phyloP scores from a whole-genome alignment of 805 yeast species.

The Wickerhamiella shivajii region DNA sequence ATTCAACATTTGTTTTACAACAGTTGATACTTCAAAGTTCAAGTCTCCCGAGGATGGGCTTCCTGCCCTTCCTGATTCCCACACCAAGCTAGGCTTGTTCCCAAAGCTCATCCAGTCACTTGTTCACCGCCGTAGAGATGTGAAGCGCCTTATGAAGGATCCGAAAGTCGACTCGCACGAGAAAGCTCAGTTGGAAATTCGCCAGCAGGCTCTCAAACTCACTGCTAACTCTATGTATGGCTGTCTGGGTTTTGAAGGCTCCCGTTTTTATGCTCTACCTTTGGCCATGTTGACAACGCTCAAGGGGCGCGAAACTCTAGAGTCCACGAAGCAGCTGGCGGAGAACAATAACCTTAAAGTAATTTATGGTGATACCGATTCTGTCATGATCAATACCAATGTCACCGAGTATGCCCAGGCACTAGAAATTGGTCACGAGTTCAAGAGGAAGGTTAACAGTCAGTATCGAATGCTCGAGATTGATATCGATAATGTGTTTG shows the following conservation, averaged over 20 bases:
- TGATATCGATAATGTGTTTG: slow-evolving; percentile 88
- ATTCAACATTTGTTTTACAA: slow-evolving; percentile 91
- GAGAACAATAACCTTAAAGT: slow-evolving; percentile 72
- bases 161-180: slow-evolving; percentile 46
- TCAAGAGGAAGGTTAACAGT: slow-evolving; percentile 75
- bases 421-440: slow-evolving; percentile 64
- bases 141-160: slow-evolving; percentile 68
- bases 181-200: slow-evolving; percentile 77
- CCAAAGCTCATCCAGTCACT: slow-evolving; percentile 72
- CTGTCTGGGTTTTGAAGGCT: slow-evolving; percentile 82
- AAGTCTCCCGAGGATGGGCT: slow-evolving; percentile 31
- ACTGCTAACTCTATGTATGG: slow-evolving; percentile 99
- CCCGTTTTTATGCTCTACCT: slow-evolving; percentile 91
- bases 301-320: slow-evolving; percentile 88
- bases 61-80: slow-evolving; percentile 36
- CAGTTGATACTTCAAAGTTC: slow-evolving; percentile 46
- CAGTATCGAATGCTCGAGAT: slow-evolving; percentile 77
- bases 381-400: slow-evolving; percentile 95
- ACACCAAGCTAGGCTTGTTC: slow-evolving; percentile 58
- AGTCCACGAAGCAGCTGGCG: slow-evolving; percentile 85
- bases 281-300: slow-evolving; percentile 89
- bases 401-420: slow-evolving; percentile 58
- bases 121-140: slow-evolving; percentile 86
- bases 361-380: slow-evolving; percentile 96
- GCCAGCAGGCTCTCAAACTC: slow-evolving; percentile 87